These are phyloP conservation scores for Proliferodiscus dingleyae DNA, from an alignment of 2,329 filamentous ascomycete genomes.

Conservation along the genomic window DNA sequence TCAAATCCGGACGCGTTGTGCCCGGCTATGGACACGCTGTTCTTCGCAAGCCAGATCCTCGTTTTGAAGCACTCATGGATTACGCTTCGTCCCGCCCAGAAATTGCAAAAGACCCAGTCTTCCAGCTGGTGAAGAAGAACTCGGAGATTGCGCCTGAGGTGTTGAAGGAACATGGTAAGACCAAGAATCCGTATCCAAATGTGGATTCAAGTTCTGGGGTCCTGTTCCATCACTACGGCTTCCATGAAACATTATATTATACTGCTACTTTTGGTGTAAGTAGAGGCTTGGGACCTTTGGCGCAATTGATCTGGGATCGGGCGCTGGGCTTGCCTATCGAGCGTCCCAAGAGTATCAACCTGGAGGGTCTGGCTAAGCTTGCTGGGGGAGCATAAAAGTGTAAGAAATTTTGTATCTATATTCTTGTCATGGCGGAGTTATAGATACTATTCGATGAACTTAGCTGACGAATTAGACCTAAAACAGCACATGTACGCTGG, in stretches of 20 bases:
- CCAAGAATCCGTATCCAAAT: conserved; percentile 96
- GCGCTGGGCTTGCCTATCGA: conserved; percentile 93
- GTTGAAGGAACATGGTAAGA: conserved; percentile 93
- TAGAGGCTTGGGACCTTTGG: conserved; percentile 75
- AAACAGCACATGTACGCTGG: too few relatives aligned
- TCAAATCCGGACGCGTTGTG: conserved; percentile 87
- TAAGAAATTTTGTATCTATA: not conserved
- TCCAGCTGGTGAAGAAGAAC: conserved; percentile 91
- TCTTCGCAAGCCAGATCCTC: conserved; percentile 91
- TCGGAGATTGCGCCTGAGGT: conserved; percentile 86
- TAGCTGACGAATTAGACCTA: too few relatives aligned
- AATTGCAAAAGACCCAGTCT: conserved; percentile 82
- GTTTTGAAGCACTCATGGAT: conserved; percentile 95
- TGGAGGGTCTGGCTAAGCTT: conserved; percentile 75
- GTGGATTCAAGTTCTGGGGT: conserved; percentile 92
- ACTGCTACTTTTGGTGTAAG: conserved; percentile 67
- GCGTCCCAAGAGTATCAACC: conserved; percentile 94
- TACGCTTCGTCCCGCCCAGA: conserved; percentile 82
- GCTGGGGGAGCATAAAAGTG: conserved; percentile 36
- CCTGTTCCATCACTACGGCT: conserved; percentile 96
- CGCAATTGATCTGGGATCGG: conserved; percentile 94
- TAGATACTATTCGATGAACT: too few relatives aligned
- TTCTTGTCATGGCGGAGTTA: not conserved
- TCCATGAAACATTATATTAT: conserved; percentile 96
- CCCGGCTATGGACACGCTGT: conserved; percentile 95